Conservation (phyloP, 2,329 filamentous ascomycete genomes). For the Sclerotinia glacialis region DNA sequence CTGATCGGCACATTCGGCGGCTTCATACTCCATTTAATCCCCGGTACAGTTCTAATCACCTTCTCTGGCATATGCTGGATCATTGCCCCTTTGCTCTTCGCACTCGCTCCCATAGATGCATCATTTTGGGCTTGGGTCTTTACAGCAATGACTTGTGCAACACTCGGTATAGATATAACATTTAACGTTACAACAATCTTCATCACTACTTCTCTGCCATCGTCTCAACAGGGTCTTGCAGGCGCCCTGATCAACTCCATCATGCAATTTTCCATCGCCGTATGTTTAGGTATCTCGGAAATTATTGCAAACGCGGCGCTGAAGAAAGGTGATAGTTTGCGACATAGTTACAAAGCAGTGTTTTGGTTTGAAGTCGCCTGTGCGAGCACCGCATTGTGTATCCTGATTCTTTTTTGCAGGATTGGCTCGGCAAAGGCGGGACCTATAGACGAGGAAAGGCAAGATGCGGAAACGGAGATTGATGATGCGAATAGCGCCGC, state of each 20-base stretch:
- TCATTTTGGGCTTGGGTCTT: constrained; percentile 66
- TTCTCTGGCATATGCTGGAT: constrained; percentile 51
- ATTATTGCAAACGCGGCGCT: not conserved
- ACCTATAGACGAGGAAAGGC: not conserved
- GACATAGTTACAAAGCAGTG: constrained; percentile 11
- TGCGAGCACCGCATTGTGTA: constrained; percentile 13
- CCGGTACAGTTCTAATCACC: constrained; percentile 49
- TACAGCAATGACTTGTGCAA: constrained; percentile 62
- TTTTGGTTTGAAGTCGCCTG: constrained; percentile 22
- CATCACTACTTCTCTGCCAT: constrained; percentile 66
- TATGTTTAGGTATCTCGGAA: constrained; percentile 15
- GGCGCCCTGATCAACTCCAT: constrained; percentile 61
- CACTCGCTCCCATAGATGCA: constrained; percentile 47
- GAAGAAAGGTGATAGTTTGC: not conserved
- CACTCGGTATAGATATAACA: constrained; percentile 69
- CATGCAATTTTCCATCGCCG: constrained; percentile 18
- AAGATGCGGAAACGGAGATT: not conserved
- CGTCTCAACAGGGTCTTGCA: constrained; percentile 63
- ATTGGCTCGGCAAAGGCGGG: constrained; percentile 18
- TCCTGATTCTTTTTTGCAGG: constrained; percentile 18
- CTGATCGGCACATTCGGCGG: constrained; percentile 64
- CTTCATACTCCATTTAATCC: constrained; percentile 45
- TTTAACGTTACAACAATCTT: constrained; percentile 72
- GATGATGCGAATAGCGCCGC: not conserved
- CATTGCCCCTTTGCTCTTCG: constrained; percentile 49